A percentile compares a stretch with the other conserved stretches of the same genome.
Evolutionary conservation across 331 rosid species (phyloP).

Genomic region (Arachis monticola): DNA sequence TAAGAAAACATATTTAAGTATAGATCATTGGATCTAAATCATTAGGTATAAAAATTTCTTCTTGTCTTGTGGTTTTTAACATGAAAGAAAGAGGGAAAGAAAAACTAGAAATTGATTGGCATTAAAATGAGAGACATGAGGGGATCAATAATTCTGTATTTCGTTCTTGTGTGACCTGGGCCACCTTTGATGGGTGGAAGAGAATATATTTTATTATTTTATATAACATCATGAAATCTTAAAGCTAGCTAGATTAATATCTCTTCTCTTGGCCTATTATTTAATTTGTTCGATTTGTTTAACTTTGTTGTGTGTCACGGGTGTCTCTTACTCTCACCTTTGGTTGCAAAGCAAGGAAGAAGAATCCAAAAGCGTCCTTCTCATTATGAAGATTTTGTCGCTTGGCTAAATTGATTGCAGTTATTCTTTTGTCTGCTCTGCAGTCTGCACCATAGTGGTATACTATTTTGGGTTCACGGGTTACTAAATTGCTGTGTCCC

Average conservation of each 20-base stretch:
- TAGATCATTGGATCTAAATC: background rate
- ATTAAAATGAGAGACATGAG: background rate
- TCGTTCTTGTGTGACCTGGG: slow-evolving; percentile 10
- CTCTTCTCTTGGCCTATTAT: slow-evolving; percentile 21
- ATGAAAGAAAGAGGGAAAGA: slow-evolving; percentile 31
- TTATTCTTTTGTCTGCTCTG: slow-evolving; percentile 40
- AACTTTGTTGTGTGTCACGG: slow-evolving; percentile 45
- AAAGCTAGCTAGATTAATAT: slow-evolving; percentile 22
- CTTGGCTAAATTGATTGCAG: slow-evolving; percentile 37
- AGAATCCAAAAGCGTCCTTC: slow-evolving; percentile 38
- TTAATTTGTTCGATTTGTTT: slow-evolving; percentile 37
- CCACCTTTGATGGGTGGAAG: background rate
- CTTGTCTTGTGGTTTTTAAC: slow-evolving; percentile 10
- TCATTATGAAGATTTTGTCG: slow-evolving; percentile 46
- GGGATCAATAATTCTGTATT: slow-evolving; percentile 1
- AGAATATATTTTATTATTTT: background rate
- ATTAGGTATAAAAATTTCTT: background rate
- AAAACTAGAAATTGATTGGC: background rate
- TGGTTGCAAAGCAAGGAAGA: slow-evolving; percentile 35
- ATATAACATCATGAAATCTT: background rate
- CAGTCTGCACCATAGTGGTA: slow-evolving; percentile 24
- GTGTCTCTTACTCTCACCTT: slow-evolving; percentile 1
- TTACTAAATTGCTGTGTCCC: slow-evolving; percentile 36
- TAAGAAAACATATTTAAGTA: slow-evolving; percentile 4
- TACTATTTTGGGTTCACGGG: slow-evolving; percentile 46